Evolutionary conservation across 495 filamentous ascomycete genomes (phyloP).

Genomic region (Aspergillus ellipticus): DNA sequence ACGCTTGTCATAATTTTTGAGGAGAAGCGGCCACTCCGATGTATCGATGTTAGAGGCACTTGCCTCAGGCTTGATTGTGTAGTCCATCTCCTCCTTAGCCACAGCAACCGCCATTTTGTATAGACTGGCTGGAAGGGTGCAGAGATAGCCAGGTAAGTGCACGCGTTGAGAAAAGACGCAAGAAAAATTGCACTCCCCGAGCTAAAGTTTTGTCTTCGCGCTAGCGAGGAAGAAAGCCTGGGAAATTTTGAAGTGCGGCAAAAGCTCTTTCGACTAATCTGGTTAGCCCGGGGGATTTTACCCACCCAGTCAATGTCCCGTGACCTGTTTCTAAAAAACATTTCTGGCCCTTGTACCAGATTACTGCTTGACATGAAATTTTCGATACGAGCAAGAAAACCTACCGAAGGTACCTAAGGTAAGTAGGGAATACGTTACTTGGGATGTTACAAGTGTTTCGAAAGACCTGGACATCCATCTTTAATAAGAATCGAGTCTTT

Average conservation of each 20-base stretch:
- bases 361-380: too few relatives aligned
- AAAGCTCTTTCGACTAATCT: conserved; percentile 16
- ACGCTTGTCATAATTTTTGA: conserved; percentile 89
- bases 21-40: conserved; percentile 79
- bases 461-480: too few relatives aligned
- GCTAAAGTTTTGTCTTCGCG: conserved; percentile 24
- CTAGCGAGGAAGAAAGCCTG: conserved; percentile 25
- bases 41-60: conserved; percentile 67
- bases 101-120: conserved; percentile 56
- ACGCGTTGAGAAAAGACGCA: conserved; percentile 18
- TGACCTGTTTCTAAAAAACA: too few relatives aligned
- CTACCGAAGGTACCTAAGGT: too few relatives aligned
- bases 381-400: too few relatives aligned
- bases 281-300: conserved; percentile 16
- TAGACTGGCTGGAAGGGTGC: conserved; percentile 21
- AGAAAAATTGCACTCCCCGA: conserved; percentile 20
- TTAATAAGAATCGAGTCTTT: too few relatives aligned
- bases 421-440: too few relatives aligned
- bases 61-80: conserved; percentile 83
- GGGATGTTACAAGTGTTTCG: too few relatives aligned
- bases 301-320: conserved; percentile 1
- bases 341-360: too few relatives aligned
- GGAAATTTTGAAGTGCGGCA: conserved; percentile 29
- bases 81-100: conserved; percentile 65
- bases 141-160: conserved; percentile 18